A percentile compares a stretch with the other conserved stretches of the same genome.
These are phyloP conservation scores for Knoxdaviesia capensis DNA, from an alignment of 2,329 filamentous ascomycete species.

Conservation along the genomic window DNA sequence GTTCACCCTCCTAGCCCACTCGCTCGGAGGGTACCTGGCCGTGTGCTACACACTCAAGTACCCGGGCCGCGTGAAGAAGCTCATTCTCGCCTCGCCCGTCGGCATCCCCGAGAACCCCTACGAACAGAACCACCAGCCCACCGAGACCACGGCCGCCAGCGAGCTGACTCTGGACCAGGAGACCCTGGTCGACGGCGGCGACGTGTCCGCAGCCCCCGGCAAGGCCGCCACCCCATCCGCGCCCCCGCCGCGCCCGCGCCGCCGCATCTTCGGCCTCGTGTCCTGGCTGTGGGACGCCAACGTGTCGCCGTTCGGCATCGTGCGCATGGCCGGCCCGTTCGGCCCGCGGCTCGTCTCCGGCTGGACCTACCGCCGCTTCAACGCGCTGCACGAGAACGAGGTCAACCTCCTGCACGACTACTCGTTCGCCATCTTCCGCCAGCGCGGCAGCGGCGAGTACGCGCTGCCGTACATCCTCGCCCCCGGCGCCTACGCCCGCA, in stretches of 20 bases:
- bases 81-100: slow-evolving; percentile 86
- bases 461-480: slow-evolving; percentile 82
- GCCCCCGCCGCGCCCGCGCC: slow-evolving; percentile 20
- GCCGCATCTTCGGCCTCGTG: slow-evolving; percentile 63
- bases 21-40: slow-evolving; percentile 83
- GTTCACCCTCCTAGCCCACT: slow-evolving; percentile 87
- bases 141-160: slow-evolving; percentile 49
- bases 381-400: slow-evolving; percentile 63
- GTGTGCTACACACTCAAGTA: slow-evolving; percentile 94
- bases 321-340: slow-evolving; percentile 73
- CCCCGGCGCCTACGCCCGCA: slow-evolving; percentile 78
- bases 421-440: slow-evolving; percentile 82
- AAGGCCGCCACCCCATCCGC: slow-evolving; percentile 13
- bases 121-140: slow-evolving; percentile 55
- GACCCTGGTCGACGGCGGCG: slow-evolving; percentile 19
- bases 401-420: slow-evolving; percentile 78
- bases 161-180: slow-evolving; percentile 64
- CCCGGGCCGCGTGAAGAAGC: slow-evolving; percentile 81
- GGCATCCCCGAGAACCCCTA: slow-evolving; percentile 90
- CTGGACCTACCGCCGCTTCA: slow-evolving; percentile 87
- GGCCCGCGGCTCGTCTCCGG: slow-evolving; percentile 84
- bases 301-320: slow-evolving; percentile 79
- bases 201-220: slow-evolving; percentile 9
- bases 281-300: slow-evolving; percentile 94
- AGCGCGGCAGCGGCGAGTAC: slow-evolving; percentile 84